Percentiles rank a stretch among this genome's conserved stretches.
phyloP scores from a whole-genome alignment of 768 basidiomycete genomes.

The Pleurotus tuoliensis region DNA sequence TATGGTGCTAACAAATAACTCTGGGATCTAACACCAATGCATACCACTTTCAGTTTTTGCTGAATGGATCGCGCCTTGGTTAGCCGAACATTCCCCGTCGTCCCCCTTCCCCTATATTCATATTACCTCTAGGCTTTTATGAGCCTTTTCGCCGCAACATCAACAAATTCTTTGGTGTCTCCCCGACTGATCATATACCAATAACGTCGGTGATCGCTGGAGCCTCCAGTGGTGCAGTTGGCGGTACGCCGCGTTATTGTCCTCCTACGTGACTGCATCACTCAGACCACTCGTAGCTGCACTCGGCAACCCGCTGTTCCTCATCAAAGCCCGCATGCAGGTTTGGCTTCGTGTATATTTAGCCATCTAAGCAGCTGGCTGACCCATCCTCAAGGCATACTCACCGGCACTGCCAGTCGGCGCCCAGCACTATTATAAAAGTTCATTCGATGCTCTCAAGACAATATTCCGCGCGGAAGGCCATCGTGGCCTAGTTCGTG shows the following conservation, averaged over 20 bases:
- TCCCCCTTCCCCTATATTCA: not conserved
- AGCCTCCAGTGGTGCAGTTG: constrained; percentile 85
- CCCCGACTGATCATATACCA: constrained; percentile 62
- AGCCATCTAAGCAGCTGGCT: not conserved
- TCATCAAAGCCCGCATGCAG: constrained; percentile 98
- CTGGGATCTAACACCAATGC: constrained; percentile 7
- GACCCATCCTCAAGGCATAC: constrained; percentile 60
- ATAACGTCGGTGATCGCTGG: constrained; percentile 83
- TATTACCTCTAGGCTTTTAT: constrained; percentile 72
- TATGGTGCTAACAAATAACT: constrained; percentile 28
- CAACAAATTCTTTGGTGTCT: constrained; percentile 66
- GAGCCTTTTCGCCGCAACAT: constrained; percentile 79
- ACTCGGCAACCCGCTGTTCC: constrained; percentile 86
- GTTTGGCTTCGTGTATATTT: constrained; percentile 27
- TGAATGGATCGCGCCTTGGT: constrained; percentile 92
- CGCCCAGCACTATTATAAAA: constrained; percentile 89
- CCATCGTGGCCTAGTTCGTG: constrained; percentile 76
- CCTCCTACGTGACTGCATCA: not conserved
- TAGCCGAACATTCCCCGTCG: constrained; percentile 10
- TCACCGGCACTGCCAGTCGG: constrained; percentile 94
- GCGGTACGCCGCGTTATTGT: constrained; percentile 47
- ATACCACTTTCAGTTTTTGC: constrained; percentile 56
- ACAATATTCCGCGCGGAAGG: constrained; percentile 81
- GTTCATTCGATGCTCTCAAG: constrained; percentile 72
- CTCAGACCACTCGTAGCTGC: constrained; percentile 38